A percentile compares a stretch with the other conserved stretches of the same genome.
Evolutionary conservation across 1,139 yeast genomes (phyloP).

Genomic region (Saccharomyces hybrid): DNA sequence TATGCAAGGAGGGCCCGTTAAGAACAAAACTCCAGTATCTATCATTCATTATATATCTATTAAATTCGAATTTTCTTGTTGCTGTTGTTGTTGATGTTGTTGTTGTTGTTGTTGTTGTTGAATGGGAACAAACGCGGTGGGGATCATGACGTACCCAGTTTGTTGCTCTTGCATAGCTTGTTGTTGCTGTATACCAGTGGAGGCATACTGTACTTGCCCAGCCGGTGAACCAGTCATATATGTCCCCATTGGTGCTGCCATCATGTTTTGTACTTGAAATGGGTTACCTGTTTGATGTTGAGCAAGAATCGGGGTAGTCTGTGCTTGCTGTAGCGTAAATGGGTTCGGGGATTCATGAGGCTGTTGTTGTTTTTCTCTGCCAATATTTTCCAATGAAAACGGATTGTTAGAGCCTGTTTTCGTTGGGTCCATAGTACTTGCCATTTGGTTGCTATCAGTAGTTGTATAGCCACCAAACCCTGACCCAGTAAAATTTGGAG

Average conservation of each 20-base stretch:
- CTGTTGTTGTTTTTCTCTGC: conserved; percentile 8
- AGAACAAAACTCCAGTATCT: conserved; percentile 2
- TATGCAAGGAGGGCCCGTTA: background rate
- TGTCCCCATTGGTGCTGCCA: background rate
- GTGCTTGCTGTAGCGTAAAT: conserved; percentile 2
- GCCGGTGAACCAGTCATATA: background rate
- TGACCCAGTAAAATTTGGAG: conserved; percentile 44
- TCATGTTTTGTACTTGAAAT: background rate
- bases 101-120: conserved; percentile 8
- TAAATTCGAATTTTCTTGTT: conserved; percentile 3
- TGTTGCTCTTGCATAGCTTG: conserved; percentile 8
- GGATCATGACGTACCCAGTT: background rate
- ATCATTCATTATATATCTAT: conserved; percentile 4
- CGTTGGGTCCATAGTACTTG: conserved; percentile 10
- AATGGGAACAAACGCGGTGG: background rate
- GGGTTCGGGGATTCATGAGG: conserved; percentile 1
- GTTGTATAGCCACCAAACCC: conserved; percentile 48
- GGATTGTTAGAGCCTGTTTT: conserved; percentile 27
- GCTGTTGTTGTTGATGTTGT: conserved; percentile 5
- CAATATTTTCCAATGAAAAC: conserved; percentile 13
- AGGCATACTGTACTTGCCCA: background rate
- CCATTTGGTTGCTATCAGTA: background rate
- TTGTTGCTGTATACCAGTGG: conserved; percentile 9
- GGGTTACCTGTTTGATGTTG: background rate
- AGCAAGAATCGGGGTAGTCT: background rate